Evolutionary conservation across 2,329 filamentous ascomycete species (phyloP).

Genomic region (Colletotrichum siamense): DNA sequence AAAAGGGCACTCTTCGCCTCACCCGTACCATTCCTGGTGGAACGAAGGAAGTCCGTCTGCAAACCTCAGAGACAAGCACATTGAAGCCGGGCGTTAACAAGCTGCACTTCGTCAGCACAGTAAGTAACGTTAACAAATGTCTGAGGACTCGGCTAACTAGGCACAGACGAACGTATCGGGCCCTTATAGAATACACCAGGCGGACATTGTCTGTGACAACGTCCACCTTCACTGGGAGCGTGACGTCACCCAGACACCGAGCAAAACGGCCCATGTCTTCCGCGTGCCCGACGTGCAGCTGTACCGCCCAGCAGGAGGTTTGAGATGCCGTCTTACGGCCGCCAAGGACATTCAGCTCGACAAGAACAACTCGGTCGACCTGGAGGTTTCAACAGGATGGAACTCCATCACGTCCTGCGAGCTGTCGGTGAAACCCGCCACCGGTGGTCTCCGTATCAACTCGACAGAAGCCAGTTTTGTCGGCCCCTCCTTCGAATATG

Average conservation of each 20-base stretch:
- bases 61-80: conserved; percentile 37
- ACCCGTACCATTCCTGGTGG: conserved; percentile 6
- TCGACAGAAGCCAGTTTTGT: conserved; percentile 63
- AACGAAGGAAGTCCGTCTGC: conserved; percentile 56
- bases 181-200: conserved; percentile 75
- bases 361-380: conserved; percentile 76
- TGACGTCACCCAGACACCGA: conserved; percentile 51
- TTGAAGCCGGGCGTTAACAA: conserved; percentile 60
- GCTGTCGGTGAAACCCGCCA: conserved; percentile 67
- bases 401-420: conserved; percentile 69
- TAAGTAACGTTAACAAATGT: too few species aligned
- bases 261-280: conserved; percentile 57
- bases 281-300: conserved; percentile 69
- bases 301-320: conserved; percentile 72
- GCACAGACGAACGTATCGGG: conserved; percentile 70
- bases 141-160: conserved; percentile 37
- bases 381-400: conserved; percentile 76
- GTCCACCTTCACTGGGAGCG: conserved; percentile 71
- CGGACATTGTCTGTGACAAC: conserved; percentile 69
- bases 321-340: conserved; percentile 71
- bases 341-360: conserved; percentile 80
- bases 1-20: conserved; percentile 49
- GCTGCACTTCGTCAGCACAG: conserved; percentile 30
- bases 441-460: conserved; percentile 68
- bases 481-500: conserved; percentile 44